phyloP scores from a whole-genome alignment of 805 yeast species.

The Candida easanensis region DNA sequence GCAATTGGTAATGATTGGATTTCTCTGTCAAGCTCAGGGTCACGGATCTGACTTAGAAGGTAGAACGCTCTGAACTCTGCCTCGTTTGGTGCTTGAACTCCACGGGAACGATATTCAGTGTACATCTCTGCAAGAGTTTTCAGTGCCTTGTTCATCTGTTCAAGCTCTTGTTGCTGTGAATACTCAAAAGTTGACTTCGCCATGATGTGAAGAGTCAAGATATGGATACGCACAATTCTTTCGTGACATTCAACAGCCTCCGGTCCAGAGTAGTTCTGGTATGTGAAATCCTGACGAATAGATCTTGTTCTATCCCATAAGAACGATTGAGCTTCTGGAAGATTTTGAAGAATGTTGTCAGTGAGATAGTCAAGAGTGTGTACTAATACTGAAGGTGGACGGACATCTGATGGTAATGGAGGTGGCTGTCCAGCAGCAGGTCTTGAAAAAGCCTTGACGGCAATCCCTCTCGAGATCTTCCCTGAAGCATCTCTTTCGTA shows the following conservation, averaged over 20 bases:
- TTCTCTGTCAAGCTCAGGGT: conserved; percentile 79
- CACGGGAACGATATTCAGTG: conserved; percentile 69
- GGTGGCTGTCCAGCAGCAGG: conserved; percentile 99
- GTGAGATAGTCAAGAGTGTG: conserved; percentile 70
- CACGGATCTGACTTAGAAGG: conserved; percentile 72
- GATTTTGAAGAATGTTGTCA: conserved; percentile 53
- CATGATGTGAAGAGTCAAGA: conserved; percentile 81
- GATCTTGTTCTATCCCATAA: conserved; percentile 97
- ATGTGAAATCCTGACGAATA: conserved; percentile 94
- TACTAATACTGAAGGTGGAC: conserved; percentile 80
- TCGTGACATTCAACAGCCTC: conserved; percentile 95
- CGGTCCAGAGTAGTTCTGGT: conserved; percentile 89
- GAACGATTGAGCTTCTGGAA: conserved; percentile 87
- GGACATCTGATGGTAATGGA: conserved; percentile 93
- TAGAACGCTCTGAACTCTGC: conserved; percentile 93
- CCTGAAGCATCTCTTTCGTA: conserved; percentile 66
- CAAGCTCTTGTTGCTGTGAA: conserved; percentile 93
- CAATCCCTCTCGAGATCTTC: conserved; percentile 54
- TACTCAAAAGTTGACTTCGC: conserved; percentile 68
- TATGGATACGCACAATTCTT: conserved; percentile 83
- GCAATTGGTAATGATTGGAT: conserved; percentile 62
- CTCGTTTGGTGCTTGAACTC: conserved; percentile 74
- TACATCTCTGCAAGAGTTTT: conserved; percentile 89
- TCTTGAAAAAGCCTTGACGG: conserved; percentile 89
- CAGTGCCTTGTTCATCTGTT: conserved; percentile 87